Evolutionary conservation across 2,329 filamentous ascomycete genomes (phyloP).

Genomic region (Colletotrichum tropicale): DNA sequence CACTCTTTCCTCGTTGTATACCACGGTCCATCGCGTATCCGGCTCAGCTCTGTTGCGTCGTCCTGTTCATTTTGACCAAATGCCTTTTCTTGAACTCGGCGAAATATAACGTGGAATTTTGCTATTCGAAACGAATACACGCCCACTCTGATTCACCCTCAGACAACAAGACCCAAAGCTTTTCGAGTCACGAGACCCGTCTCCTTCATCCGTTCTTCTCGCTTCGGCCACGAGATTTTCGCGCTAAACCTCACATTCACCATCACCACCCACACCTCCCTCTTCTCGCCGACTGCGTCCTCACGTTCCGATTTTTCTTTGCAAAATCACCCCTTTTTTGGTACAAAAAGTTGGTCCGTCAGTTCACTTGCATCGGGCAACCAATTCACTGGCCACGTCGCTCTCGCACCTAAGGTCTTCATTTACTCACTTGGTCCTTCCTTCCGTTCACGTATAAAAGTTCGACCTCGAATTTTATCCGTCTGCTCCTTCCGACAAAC

Average conservation of each 20-base stretch:
- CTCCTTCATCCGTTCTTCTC: not conserved
- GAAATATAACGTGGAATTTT: not conserved
- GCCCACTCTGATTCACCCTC: not conserved
- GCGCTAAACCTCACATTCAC: not conserved
- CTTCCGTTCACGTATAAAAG: not conserved
- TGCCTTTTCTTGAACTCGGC: not conserved
- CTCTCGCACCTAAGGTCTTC: not conserved
- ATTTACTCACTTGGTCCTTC: not conserved
- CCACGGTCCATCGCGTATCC: not conserved
- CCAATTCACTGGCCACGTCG: not conserved
- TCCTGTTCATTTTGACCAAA: not conserved
- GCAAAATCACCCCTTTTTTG: not conserved
- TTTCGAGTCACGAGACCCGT: not conserved
- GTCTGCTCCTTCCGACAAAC: not conserved
- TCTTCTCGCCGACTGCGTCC: not conserved
- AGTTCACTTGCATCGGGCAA: not conserved
- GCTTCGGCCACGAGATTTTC: not conserved
- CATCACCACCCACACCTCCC: not conserved
- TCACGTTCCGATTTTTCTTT: not conserved
- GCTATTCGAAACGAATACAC: not conserved
- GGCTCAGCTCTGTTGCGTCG: not conserved
- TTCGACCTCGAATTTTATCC: not conserved
- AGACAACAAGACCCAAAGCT: not conserved
- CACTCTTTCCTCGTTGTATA: not conserved
- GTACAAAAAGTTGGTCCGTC: not conserved